Evolutionary conservation across 2,329 filamentous ascomycete genomes (phyloP).

Genomic region (Colletotrichum navitas): DNA sequence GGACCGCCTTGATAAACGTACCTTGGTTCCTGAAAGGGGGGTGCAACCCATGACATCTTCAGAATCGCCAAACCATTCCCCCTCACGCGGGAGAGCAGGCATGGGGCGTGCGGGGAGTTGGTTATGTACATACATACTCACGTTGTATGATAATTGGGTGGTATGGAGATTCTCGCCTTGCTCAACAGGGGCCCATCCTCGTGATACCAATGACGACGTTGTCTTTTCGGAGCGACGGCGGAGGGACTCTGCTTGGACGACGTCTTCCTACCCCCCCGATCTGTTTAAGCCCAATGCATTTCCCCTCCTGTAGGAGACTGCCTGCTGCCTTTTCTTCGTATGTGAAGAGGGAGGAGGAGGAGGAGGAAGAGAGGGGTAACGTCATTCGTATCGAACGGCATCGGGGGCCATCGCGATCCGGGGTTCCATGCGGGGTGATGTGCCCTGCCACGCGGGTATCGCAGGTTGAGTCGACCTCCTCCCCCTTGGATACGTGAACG

Average conservation of each 20-base stretch:
- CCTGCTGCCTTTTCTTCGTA: too few species aligned
- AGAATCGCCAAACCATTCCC: background rate
- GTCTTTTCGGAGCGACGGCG: background rate
- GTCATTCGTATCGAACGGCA: background rate
- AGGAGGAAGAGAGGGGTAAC: too few species aligned
- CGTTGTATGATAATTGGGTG: background rate
- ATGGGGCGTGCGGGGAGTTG: background rate
- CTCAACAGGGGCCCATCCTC: background rate
- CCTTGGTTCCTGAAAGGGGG: background rate
- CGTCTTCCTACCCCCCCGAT: too few species aligned
- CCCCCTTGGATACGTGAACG: background rate
- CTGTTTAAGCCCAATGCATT: too few species aligned
- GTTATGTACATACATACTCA: too few species aligned
- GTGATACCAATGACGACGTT: background rate
- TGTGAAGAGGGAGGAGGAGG: background rate
- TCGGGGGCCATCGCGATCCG: background rate
- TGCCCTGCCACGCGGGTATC: background rate
- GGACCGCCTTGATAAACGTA: too few species aligned
- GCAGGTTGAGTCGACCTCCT: background rate
- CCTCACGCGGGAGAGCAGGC: too few species aligned
- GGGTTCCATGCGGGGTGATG: background rate
- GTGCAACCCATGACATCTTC: background rate
- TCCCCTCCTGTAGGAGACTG: too few species aligned
- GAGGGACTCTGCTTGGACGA: background rate
- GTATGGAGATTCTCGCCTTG: background rate